Evolutionary conservation across 2,329 filamentous ascomycete species (phyloP), one percentile per base, ranked within the genome.

Genomic region (Uncinocarpus reesii): DNA sequence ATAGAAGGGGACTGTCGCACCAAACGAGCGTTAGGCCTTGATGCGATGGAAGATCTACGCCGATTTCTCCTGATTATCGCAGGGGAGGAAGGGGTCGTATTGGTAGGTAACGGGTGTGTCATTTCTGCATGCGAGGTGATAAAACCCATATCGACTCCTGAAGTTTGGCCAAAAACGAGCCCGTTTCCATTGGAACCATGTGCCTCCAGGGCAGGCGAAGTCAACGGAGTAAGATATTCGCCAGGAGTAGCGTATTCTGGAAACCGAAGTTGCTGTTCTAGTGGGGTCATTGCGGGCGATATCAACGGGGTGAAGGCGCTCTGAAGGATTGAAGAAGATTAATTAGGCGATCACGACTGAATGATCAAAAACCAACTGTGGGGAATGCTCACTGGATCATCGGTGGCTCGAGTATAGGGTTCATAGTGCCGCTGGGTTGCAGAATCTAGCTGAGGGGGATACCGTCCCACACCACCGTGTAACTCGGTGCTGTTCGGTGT

Each of bases 161-260:
- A 61, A 28, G 60, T 57, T 7, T 59, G 58, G 32, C 64, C 61
- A 42, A 65, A 65, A 10, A 62, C 58, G 44, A 65, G 67, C 38
- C 59, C 56, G 52, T 63, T 62, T 23, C 58, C 53, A 50, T 62
- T 62, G 50, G 64, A 50, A 36, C 64, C 64, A 45, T 70, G 69
- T 7, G 71, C 70, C 58, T 73, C 69, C 23, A 74, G 62, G n/a
- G 71, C 71, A 2, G 71, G 71, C 7, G 71, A 74, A 1, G 70
- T 73, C 28, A 74, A 62, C 20, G 71, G 71, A 20, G 69, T 74
- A 53, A 74, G 72, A 55, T 71, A 70, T 56, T 73, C 71, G 41
- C 69, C 67, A 7, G 69, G 68, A 20, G 70, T 65, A 7, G 69
- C 65, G 55, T 71, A 74, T 53, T 73, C 70, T 7, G 69, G 66